phyloP scores from a whole-genome alignment of 257 asterid genomes.

The Misopates orontium region DNA sequence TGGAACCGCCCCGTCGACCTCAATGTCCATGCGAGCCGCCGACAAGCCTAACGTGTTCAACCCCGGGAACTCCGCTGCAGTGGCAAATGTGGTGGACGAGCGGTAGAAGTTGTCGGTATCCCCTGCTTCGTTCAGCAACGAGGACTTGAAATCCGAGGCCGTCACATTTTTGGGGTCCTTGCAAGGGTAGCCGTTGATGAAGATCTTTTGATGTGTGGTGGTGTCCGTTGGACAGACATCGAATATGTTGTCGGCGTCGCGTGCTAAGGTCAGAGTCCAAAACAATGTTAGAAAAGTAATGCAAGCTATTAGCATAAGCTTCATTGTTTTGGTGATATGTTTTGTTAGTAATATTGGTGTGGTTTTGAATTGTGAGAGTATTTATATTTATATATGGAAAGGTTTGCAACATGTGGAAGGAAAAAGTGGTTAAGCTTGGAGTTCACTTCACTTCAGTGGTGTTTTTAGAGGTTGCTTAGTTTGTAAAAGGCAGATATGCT shows the following conservation, averaged over 20 bases:
- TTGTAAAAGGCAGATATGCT: slow-evolving; percentile 37
- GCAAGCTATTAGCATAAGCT: not conserved
- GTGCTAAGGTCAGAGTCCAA: slow-evolving; percentile 22
- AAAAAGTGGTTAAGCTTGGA: slow-evolving; percentile 48
- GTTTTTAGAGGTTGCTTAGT: slow-evolving; percentile 45
- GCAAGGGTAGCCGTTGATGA: slow-evolving; percentile 72
- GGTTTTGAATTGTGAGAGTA: not conserved
- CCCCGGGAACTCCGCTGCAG: slow-evolving; percentile 69
- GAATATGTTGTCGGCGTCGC: slow-evolving; percentile 52
- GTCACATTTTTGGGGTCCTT: slow-evolving; percentile 44
- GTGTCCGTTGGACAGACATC: slow-evolving; percentile 61
- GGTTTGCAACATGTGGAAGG: slow-evolving; percentile 44
- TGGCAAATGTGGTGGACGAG: slow-evolving; percentile 43
- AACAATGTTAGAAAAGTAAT: slow-evolving; percentile 32
- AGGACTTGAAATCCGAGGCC: slow-evolving; percentile 67
- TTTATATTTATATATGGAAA: slow-evolving; percentile 15
- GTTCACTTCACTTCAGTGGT: slow-evolving; percentile 68
- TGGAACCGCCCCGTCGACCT: slow-evolving; percentile 57
- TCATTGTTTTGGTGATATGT: slow-evolving; percentile 20
- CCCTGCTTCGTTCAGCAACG: slow-evolving; percentile 43
- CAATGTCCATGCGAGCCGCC: slow-evolving; percentile 57
- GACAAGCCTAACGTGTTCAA: slow-evolving; percentile 74
- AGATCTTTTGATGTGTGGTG: slow-evolving; percentile 23
- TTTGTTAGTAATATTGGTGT: not conserved
- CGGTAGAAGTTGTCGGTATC: slow-evolving; percentile 48